A percentile compares a stretch with the other conserved stretches of the same genome.
These are phyloP conservation scores for Skeletonema costatum DNA, from an alignment of 108 stramenopile genomes.

Conservation along the genomic window DNA sequence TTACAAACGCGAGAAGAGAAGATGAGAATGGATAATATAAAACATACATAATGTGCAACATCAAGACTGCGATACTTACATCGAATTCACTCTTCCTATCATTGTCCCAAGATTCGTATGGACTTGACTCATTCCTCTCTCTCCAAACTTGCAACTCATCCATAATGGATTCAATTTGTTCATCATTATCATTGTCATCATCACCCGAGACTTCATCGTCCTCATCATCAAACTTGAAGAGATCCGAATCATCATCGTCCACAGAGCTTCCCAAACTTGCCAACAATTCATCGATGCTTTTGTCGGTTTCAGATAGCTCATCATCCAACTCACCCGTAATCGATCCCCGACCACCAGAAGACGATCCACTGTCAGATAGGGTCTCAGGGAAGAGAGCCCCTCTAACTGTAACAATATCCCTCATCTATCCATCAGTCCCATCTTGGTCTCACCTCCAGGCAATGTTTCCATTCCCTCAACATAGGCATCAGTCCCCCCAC, in stretches of 20 bases:
- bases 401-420: constrained; percentile 66
- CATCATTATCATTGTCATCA: constrained; percentile 31
- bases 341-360: constrained; percentile 9
- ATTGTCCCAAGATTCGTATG: constrained; percentile 68
- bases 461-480: constrained; percentile 41
- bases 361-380: constrained; percentile 6
- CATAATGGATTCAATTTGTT: constrained; percentile 49
- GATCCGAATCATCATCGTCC: constrained; percentile 49
- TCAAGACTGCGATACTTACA: constrained; percentile 48
- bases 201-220: constrained; percentile 35
- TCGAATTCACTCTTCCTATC: constrained; percentile 61
- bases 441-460: constrained; percentile 18
- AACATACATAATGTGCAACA: background rate
- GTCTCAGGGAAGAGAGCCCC: constrained; percentile 87
- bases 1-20: background rate
- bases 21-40: background rate
- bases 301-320: constrained; percentile 36
- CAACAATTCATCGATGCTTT: constrained; percentile 57
- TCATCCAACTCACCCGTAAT: constrained; percentile 28
- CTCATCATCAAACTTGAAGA: constrained; percentile 36
- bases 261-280: constrained; percentile 52
- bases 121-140: constrained; percentile 46
- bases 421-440: constrained; percentile 43
- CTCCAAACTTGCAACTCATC: constrained; percentile 83
- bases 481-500: constrained; percentile 63